A percentile compares a stretch with the other conserved stretches of the same genome.
Evolutionary conservation across 1,139 yeast species (phyloP).

Genomic region (Hyphopichia wangnamkhiaoensis): DNA sequence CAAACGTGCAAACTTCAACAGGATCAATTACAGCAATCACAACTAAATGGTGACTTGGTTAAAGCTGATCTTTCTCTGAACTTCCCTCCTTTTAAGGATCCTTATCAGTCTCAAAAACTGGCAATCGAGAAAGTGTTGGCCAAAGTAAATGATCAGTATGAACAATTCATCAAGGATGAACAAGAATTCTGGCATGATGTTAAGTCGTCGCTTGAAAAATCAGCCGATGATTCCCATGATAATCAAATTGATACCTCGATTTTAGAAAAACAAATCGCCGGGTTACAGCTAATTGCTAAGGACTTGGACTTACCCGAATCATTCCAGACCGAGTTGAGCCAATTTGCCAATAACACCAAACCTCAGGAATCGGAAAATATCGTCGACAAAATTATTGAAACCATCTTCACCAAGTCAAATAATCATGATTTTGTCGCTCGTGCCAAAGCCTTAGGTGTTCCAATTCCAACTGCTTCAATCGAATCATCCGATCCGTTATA

Average conservation of each 20-base stretch:
- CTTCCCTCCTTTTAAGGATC: conserved; percentile 17
- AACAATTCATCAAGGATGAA: conserved; percentile 24
- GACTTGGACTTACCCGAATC: conserved; percentile 73
- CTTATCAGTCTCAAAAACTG: conserved; percentile 21
- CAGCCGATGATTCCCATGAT: conserved; percentile 6
- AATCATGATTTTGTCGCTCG: conserved; percentile 26
- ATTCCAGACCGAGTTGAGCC: conserved; percentile 26
- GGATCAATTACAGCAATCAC: not conserved
- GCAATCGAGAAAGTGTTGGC: conserved; percentile 35
- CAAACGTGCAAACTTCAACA: too few species aligned
- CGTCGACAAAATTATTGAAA: conserved; percentile 9
- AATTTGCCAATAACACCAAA: conserved; percentile 5
- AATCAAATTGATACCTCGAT: conserved; percentile 46
- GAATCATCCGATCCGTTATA: conserved; percentile 21
- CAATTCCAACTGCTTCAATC: conserved; percentile 28
- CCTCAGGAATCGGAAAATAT: conserved; percentile 3
- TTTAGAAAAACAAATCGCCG: conserved; percentile 67
- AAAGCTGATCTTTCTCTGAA: not conserved
- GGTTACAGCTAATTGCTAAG: conserved; percentile 73
- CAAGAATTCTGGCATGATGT: conserved; percentile 22
- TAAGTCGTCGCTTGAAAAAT: conserved; percentile 6
- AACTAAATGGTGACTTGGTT: not conserved
- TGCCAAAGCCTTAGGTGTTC: conserved; percentile 33
- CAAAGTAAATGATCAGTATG: conserved; percentile 31
- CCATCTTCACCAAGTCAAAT: conserved; percentile 12